Percentiles rank a stretch among this genome's conserved stretches.
These are phyloP conservation scores for Pelargonium cotyledonis DNA, from an alignment of 441 rosid species.

Conservation along the genomic window DNA sequence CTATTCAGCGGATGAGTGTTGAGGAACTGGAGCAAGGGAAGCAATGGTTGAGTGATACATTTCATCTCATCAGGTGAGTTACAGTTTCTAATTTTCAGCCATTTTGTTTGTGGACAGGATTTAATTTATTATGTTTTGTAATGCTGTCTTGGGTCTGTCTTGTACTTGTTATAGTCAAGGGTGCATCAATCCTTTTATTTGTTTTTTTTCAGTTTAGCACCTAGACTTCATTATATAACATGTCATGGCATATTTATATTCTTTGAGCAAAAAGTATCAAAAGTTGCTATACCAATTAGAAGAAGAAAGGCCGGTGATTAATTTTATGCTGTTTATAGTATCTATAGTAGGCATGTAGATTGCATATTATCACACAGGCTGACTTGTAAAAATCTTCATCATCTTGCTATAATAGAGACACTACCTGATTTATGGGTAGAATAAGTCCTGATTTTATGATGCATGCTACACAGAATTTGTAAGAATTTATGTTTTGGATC, in stretches of 20 bases:
- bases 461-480: not conserved
- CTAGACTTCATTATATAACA: not conserved
- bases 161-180: not conserved
- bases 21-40: conserved; percentile 82
- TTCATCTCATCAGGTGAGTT: conserved; percentile 73
- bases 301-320: not conserved
- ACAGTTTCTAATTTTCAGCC: not conserved
- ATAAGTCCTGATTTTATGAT: not conserved
- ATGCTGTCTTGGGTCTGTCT: not conserved
- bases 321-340: not conserved
- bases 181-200: not conserved
- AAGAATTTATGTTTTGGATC: not conserved
- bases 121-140: not conserved
- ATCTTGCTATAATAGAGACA: not conserved
- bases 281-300: not conserved
- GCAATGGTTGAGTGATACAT: conserved; percentile 72
- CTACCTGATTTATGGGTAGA: not conserved
- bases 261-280: not conserved
- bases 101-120: not conserved
- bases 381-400: not conserved
- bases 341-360: not conserved
- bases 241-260: too few species aligned
- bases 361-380: not conserved
- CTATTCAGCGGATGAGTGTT: conserved; percentile 46
- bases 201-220: not conserved